Base-by-base conservation (phyloP, 306 rosid genomes). In the Sicyos baderoa region DNA sequence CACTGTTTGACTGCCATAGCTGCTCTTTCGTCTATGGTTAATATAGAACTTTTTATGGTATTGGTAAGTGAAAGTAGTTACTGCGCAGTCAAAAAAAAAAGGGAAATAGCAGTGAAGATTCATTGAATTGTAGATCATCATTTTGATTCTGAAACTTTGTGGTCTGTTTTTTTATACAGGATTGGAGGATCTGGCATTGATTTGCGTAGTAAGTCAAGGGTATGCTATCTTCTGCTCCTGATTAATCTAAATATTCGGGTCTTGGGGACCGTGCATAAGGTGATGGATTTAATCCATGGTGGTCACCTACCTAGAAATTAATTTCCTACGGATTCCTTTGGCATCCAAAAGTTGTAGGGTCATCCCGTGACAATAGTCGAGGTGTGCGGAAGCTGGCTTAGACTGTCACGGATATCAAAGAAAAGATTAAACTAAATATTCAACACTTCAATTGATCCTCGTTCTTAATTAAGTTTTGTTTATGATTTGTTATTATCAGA, bases 151-250 rank as follows among this genome's bases (percentile, higher is more conserved):
- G 45, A 47, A 27, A 77, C 70, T 61, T 62, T 71, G 42, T 19
- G 3, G 9, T 68, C 37, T 15, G 35, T 59, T 74, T 40, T 40
- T 40, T 7, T 2, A 7, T 13, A 3, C 13, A 94, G 99, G 99
- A 77, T 94, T 72, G 99, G 99, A 51, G 99, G 99, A 55, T 69
- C 97, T 18, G 99, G 99, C 67, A 76, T 88, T 49, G 99, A 94
- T 77, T 82, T 94, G 65, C 99, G 97, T 76, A 94, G 99, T 82
- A 94, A 94, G 78, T 88, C 99, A 68, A 88, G 83, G 86, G 99
- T 88, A 85, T 77, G 89, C 55, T 58, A 53, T 70, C 75, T 73
- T 23, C 48, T 71, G 3, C 53, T 49, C 47, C 11, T 16, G 50
- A 40, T 29, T 50, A 29, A n/a, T n/a, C n/a, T n/a, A n/a, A n/a